phyloP scores from a whole-genome alignment of 169 alveolate species.

The Eimeria falciformis region DNA sequence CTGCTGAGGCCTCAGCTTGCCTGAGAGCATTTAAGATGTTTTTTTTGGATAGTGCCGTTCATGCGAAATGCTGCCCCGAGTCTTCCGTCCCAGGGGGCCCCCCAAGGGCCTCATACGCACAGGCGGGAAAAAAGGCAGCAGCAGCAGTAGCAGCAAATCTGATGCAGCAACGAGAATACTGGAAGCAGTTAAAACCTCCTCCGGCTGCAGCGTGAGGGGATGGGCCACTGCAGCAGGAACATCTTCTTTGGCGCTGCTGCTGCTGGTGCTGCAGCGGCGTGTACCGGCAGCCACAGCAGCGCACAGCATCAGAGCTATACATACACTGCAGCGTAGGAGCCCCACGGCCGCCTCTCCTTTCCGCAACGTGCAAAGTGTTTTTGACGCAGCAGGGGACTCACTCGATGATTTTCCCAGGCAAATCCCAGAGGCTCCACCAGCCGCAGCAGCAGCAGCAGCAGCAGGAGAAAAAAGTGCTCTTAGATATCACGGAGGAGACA shows the following conservation, averaged over 20 bases:
- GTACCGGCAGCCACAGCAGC: neutral
- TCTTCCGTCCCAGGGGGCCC: neutral
- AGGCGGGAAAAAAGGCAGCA: no score
- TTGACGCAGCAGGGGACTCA: conserved; percentile 19
- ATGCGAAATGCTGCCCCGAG: neutral
- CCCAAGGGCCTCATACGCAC: no score
- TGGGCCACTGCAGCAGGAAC: conserved; percentile 37
- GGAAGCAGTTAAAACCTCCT: neutral
- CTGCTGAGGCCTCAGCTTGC: no score
- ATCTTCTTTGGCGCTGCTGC: conserved; percentile 8
- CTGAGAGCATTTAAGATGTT: no score
- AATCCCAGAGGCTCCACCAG: neutral
- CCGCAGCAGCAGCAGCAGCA: neutral
- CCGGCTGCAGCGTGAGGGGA: neutral
- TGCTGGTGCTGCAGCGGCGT: conserved; percentile 23
- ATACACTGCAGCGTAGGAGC: conserved; percentile 6
- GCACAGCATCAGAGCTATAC: neutral
- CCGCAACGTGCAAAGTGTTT: conserved; percentile 45
- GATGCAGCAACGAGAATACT: neutral
- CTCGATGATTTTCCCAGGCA: neutral
- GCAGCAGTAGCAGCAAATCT: neutral
- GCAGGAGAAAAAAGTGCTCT: neutral
- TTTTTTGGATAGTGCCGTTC: no score
- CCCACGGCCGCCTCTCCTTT: neutral
- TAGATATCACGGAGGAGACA: neutral